Evolutionary conservation across 768 basidiomycete genomes (phyloP), one percentile per base, ranked within the genome.

Genomic region (Tylopilus subfusipes): DNA sequence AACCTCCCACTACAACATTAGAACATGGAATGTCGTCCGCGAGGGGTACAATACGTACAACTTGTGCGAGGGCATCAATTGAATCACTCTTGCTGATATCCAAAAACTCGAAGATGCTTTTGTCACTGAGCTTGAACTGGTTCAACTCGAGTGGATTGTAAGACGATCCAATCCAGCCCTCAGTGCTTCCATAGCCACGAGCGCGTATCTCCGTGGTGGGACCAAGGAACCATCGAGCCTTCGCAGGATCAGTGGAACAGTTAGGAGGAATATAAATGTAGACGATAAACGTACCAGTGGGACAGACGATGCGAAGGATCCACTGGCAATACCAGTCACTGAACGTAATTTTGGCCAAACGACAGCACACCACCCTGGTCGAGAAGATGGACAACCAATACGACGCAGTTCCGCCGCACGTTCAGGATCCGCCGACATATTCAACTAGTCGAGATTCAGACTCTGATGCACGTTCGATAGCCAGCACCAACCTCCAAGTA

Each of bases 1-100:
- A 11, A 57, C 50, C n/a, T 57, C 56, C 63, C 59, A 64, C 65
- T 66, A 25, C n/a, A 2, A 53, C 45, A 2, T 22, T 25, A 4
- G 10, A 48, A 45, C 9, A 24, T 33, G 27, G 10, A 12, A 7
- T 24, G 7, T 22, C 12, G 5, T 36, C 21, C 21, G n/a, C 31
- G 18, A 29, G 29, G 39, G 33, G 5, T 8, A 52, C 44, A 11
- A 4, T 8, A 52, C 46, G 8, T 31, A 60, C 51, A 4, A 55
- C 19, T 31, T 52, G 47, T 18, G 42, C 31, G 9, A 63, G 29
- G 7, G 22, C 42, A 45, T 5, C 5, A 10, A 44, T 42, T 2
- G 48, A 53, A 22, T 39, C 43, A 16, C 36, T 18, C 48, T 52
- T 31, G 19, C n/a, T 21, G 30, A 57, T 39, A 33, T 64, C 60